Evolutionary conservation across 805 yeast genomes (phyloP).

Genomic region (Isabelozyma gotoi): DNA sequence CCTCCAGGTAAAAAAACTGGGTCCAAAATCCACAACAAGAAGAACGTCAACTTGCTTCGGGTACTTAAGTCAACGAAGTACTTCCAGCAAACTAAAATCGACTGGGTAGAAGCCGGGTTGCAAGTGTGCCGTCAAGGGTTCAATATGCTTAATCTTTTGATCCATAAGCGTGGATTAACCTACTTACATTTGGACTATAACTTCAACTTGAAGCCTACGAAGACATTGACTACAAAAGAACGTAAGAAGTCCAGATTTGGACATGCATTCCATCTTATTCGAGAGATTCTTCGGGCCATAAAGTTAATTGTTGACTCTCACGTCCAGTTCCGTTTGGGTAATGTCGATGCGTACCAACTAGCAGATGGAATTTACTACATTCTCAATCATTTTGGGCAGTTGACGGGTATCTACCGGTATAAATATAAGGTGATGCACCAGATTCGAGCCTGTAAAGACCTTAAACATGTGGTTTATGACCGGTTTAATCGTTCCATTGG

Average conservation of each 20-base stretch:
- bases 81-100: conserved; percentile 88
- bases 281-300: conserved; percentile 83
- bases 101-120: conserved; percentile 98
- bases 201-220: conserved; percentile 93
- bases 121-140: conserved; percentile 93
- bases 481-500: conserved; percentile 85
- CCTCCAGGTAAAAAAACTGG: conserved; percentile 23
- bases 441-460: conserved; percentile 90
- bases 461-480: conserved; percentile 87
- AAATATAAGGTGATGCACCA: conserved; percentile 98
- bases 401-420: conserved; percentile 95
- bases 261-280: conserved; percentile 87
- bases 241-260: conserved; percentile 95
- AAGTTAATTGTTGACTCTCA: conserved; percentile 92
- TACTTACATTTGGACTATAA: conserved; percentile 93
- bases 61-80: conserved; percentile 76
- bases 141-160: conserved; percentile 85
- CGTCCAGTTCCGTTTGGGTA: conserved; percentile 86
- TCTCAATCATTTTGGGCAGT: conserved; percentile 89
- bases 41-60: conserved; percentile 60
- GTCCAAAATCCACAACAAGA: conserved; percentile 37
- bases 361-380: conserved; percentile 94
- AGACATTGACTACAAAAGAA: conserved; percentile 93
- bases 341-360: conserved; percentile 86
- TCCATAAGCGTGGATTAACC: conserved; percentile 88